phyloP scores from a whole-genome alignment of 495 filamentous ascomycete genomes.

The Terfezia claveryi region DNA sequence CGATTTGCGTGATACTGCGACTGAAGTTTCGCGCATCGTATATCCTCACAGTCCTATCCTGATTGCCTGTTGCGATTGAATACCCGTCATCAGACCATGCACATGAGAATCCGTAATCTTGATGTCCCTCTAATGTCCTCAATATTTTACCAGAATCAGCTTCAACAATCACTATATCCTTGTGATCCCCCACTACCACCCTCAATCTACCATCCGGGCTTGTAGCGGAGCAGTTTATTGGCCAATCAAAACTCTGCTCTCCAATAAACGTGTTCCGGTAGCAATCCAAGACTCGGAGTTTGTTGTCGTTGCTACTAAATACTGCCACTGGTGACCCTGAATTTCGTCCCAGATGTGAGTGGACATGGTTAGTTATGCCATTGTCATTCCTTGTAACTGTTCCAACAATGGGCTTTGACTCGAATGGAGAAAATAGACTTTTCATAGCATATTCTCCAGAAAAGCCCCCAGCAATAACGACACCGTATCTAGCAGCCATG shows the following conservation, averaged over 20 bases:
- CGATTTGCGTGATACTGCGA: constrained; percentile 33
- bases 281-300: constrained; percentile 55
- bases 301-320: constrained; percentile 66
- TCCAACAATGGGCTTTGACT: constrained; percentile 31
- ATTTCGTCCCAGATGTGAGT: constrained; percentile 39
- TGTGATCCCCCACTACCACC: constrained; percentile 48
- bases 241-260: constrained; percentile 36
- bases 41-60: constrained; percentile 65
- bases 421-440: constrained; percentile 28
- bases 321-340: constrained; percentile 41
- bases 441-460: constrained; percentile 57
- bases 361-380: constrained; percentile 73
- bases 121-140: constrained; percentile 42
- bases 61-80: constrained; percentile 74
- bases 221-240: constrained; percentile 68
- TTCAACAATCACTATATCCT: constrained; percentile 36
- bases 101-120: constrained; percentile 70
- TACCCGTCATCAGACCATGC: constrained; percentile 80
- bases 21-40: constrained; percentile 52
- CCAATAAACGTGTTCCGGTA: constrained; percentile 41
- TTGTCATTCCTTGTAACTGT: constrained; percentile 42
- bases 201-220: constrained; percentile 62
- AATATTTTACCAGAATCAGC: constrained; percentile 37
- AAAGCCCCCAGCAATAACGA: constrained; percentile 63
- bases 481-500: constrained; percentile 39